phyloP scores from a whole-genome alignment of 352 stramenopile species.

The Phytopythium cucurbitacearum region DNA sequence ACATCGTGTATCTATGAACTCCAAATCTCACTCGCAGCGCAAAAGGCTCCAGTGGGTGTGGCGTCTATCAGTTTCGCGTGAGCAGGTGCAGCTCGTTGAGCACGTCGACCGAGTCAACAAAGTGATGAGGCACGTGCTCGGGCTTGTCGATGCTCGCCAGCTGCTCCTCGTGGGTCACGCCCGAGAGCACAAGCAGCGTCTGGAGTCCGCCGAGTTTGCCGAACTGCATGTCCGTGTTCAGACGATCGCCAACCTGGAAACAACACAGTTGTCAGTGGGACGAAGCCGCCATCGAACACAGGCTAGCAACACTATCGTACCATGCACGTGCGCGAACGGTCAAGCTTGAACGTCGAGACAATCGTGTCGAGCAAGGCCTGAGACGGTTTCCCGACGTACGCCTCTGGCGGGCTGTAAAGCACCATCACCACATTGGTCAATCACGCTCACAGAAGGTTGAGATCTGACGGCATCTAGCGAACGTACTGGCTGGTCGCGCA shows the following conservation, averaged over 20 bases:
- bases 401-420: conserved; percentile 48
- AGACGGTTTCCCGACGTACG: conserved; percentile 77
- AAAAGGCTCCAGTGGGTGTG: neutral
- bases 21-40: too few species aligned
- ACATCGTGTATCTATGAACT: neutral
- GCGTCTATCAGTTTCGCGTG: conserved; percentile 22
- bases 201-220: conserved; percentile 60
- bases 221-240: conserved; percentile 85
- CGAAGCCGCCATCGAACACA: conserved; percentile 1
- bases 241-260: conserved; percentile 66
- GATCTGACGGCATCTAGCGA: neutral
- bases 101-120: conserved; percentile 64
- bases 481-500: conserved; percentile 60
- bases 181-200: conserved; percentile 74
- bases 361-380: conserved; percentile 82
- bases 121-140: conserved; percentile 58
- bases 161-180: conserved; percentile 60
- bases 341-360: conserved; percentile 59
- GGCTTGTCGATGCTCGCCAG: conserved; percentile 43
- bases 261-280: neutral
- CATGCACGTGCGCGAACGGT: conserved; percentile 79
- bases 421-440: conserved; percentile 7
- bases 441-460: neutral
- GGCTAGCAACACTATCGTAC: conserved; percentile 14
- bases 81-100: conserved; percentile 63